Evolutionary conservation across 1,284 basidiomycete species (phyloP), one percentile per base, ranked within the genome.

Genomic region (Meripilus lineatus): DNA sequence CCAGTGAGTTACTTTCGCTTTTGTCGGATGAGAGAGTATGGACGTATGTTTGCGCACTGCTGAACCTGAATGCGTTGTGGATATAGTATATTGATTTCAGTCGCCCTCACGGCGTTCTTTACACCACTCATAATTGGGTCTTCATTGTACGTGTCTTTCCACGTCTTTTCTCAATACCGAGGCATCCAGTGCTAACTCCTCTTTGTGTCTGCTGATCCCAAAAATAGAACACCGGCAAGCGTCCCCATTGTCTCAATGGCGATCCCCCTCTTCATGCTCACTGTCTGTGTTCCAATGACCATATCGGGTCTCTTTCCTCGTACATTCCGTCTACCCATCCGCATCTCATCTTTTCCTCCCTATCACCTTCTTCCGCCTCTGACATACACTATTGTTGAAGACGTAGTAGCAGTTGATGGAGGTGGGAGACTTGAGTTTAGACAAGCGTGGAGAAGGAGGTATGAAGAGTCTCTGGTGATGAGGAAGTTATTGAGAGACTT

Each of bases 321-420:
- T 43, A 45, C 44, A 20, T 38, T 65, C 46, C 57, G 54, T 36
- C 41, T 63, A 25, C 63, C 63, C 37, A 50, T 59, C 51, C 61
- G 62, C 34, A 53, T 62, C 28, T 63, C 62, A 13, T 65, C 62
- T 23, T 55, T 65, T 44, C 61, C 61, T 2, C 42, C 55, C 2
- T 46, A 48, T 38, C 52, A 58, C 21, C 54, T 52, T 11, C 58
- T 63, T 18, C 62, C 60, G 1, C 63, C 63, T 1, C 52, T 55
- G 20, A 57, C 57, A 3, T 63, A 59, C 55, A 61, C 57, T 34
- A 51, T 59, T 42, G 58, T 61, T 30, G 62, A 65, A 46, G 63
- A 63, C 48, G 41, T 63, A 48, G 50, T 63, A 38, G 58, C 61
- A 35, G 62, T 65, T 38, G 63, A 65, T 44, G 62, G 62, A 23